Conservation (phyloP, 2,329 filamentous ascomycete species). For the Colletotrichum theobromicola region DNA sequence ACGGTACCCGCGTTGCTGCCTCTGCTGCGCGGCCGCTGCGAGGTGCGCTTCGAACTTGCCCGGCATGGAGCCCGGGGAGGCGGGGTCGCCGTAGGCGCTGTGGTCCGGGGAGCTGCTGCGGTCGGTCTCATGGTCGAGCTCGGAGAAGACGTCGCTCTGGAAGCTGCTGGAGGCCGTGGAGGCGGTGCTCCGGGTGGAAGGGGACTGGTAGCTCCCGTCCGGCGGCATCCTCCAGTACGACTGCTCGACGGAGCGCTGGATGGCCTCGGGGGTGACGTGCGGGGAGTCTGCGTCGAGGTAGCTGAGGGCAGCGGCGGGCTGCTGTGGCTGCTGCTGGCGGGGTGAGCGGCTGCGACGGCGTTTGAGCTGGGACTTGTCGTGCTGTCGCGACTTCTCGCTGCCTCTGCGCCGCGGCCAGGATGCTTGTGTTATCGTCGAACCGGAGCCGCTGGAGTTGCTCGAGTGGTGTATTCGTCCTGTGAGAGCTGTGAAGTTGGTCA, state of each 20-base stretch:
- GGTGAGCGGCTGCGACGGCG: conserved; percentile 15
- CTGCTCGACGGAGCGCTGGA: conserved; percentile 35
- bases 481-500: conserved; percentile 30
- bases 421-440: conserved; percentile 43
- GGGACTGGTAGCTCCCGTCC: conserved; percentile 26
- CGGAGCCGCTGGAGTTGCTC: conserved; percentile 44
- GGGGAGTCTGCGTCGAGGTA: conserved; percentile 66
- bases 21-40: background rate
- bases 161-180: conserved; percentile 60
- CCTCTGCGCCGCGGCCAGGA: conserved; percentile 25
- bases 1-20: conserved; percentile 20
- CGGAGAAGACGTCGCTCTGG: conserved; percentile 48
- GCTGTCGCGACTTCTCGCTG: conserved; percentile 9
- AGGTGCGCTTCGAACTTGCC: conserved; percentile 14
- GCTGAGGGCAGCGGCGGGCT: conserved; percentile 44
- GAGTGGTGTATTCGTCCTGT: conserved; percentile 37
- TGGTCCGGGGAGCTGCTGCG: conserved; percentile 49
- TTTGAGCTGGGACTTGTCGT: conserved; percentile 24
- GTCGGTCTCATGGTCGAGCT: conserved; percentile 46
- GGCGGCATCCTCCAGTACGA: conserved; percentile 29
- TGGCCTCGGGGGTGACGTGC: conserved; percentile 39
- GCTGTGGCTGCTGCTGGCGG: background rate
- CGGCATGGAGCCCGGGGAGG: background rate
- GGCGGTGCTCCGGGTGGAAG: conserved; percentile 34
- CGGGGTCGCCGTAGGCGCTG: conserved; percentile 35